A percentile compares a stretch with the other conserved stretches of the same genome.
Evolutionary conservation across 2,329 filamentous ascomycete genomes (phyloP).

Genomic region (Fusarium sp.): DNA sequence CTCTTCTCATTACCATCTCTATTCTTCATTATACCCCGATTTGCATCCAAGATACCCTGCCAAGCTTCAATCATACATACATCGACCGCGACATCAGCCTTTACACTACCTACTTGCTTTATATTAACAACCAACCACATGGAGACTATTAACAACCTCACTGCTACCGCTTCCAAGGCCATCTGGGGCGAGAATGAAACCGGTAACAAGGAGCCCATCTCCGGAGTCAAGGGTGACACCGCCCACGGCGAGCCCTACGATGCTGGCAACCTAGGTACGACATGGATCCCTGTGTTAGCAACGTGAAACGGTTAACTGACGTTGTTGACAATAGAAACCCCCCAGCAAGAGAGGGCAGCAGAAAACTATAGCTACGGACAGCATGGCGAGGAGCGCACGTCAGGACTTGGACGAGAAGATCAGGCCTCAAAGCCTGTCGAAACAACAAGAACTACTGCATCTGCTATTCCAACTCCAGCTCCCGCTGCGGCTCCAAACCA

Average conservation of each 20-base stretch:
- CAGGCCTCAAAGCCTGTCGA: conserved; percentile 6
- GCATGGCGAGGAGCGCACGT: conserved; percentile 17
- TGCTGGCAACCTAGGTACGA: conserved; percentile 75
- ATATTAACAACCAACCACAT: conserved; percentile 50
- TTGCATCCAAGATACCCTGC: conserved; percentile 25
- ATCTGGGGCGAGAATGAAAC: conserved; percentile 59
- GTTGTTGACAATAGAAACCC: conserved; percentile 18
- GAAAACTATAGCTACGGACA: conserved; percentile 28
- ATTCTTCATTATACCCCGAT: conserved; percentile 20
- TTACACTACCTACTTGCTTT: neutral
- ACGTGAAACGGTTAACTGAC: neutral
- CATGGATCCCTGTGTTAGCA: neutral
- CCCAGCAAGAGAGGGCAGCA: conserved; percentile 38
- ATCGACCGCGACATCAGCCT: neutral
- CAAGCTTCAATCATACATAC: conserved; percentile 4
- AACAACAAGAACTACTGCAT: neutral
- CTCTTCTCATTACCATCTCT: neutral
- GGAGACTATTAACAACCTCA: conserved; percentile 73
- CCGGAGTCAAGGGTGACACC: conserved; percentile 76
- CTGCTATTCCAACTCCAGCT: conserved; percentile 5
- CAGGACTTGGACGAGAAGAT: conserved; percentile 18
- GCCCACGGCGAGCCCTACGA: conserved; percentile 80
- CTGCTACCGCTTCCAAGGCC: conserved; percentile 55
- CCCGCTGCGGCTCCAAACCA: conserved; percentile 9
- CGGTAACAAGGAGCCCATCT: conserved; percentile 72